A percentile compares a stretch with the other conserved stretches of the same genome.
phyloP scores from a whole-genome alignment of 1,284 basidiomycete species.

The Ganoderma multipileum region DNA sequence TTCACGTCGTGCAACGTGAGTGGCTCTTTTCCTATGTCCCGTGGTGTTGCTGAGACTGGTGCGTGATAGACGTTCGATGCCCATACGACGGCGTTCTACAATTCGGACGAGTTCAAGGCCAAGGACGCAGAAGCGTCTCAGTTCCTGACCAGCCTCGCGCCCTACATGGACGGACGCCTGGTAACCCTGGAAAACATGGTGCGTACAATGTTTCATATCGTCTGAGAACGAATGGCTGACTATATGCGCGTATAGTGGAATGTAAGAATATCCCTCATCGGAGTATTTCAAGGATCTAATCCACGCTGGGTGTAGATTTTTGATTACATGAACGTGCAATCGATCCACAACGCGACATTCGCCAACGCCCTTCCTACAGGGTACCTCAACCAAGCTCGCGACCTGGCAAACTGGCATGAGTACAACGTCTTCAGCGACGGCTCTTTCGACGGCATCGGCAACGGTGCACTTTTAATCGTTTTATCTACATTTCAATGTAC shows the following conservation, averaged over 20 bases:
- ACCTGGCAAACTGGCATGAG: constrained; percentile 60
- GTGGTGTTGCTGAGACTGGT: neutral
- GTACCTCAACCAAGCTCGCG: constrained; percentile 48
- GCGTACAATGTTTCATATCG: constrained; percentile 7
- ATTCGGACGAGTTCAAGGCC: constrained; percentile 45
- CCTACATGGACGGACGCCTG: constrained; percentile 50
- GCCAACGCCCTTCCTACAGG: constrained; percentile 38
- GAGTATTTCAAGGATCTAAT: neutral
- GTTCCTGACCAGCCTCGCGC: constrained; percentile 49
- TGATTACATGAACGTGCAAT: constrained; percentile 59
- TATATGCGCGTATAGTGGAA: constrained; percentile 41
- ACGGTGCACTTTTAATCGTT: constrained; percentile 25
- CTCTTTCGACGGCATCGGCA: constrained; percentile 47
- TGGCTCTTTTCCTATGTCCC: neutral
- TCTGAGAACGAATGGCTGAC: neutral
- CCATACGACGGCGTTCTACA: constrained; percentile 40
- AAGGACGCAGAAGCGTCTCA: constrained; percentile 41
- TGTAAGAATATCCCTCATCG: constrained; percentile 25
- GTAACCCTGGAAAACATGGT: constrained; percentile 52
- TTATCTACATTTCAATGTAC: neutral
- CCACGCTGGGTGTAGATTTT: constrained; percentile 44
- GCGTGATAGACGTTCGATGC: constrained; percentile 38
- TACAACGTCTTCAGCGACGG: constrained; percentile 53
- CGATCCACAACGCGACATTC: constrained; percentile 53
- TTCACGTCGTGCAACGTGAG: constrained; percentile 53